Evolutionary conservation across 441 rosid genomes (phyloP), one percentile per base, ranked within the genome.

Genomic region (Euphorbia schlechtendalii): DNA sequence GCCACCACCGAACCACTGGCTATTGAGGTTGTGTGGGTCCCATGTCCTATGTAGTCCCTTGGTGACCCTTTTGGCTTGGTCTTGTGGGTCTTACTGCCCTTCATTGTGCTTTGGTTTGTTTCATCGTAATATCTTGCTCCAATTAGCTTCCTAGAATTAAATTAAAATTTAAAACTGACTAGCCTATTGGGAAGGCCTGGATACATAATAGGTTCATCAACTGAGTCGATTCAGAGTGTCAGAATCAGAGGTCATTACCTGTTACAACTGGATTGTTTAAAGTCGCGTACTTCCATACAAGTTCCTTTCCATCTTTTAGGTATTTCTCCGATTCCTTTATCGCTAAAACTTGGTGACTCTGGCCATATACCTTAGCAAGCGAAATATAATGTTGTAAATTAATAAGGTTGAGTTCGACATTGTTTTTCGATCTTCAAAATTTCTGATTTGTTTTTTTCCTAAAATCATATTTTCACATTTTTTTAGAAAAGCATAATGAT

Each of bases 71-170:
- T 18, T 67, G 40, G 40, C 9, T 36, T 36, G 40, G 40, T 36
- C 5, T 4, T 36, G 40, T 9, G 40, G 40, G 40, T 36, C 9
- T 4, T 36, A 9, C 9, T 36, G 40, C 40, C 9, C 5, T 36
- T 36, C 5, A 36, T 36, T 4, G 61, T 61, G 5, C n/a, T 63
- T 56, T 17, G 40, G 21, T 27, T 64, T 53, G 15, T 53, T 58
- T 55, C 63, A 32, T 85, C 17, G 52, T 46, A 91, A 76, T 72
- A 82, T 73, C 94, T 84, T 68, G 96, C 96, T 61, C 97, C 97
- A n/a, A 91, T 83, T 63, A 91, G 36, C 62, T 88, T 90, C 82
- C 97, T 88, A n/a, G n/a, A n/a, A n/a, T n/a, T n/a, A n/a, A n/a
- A n/a, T n/a, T n/a, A n/a, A n/a, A n/a, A n/a, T n/a, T n/a, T n/a